Conservation (phyloP, 805 yeast species). For the Suhomyces xylopsoci region DNA sequence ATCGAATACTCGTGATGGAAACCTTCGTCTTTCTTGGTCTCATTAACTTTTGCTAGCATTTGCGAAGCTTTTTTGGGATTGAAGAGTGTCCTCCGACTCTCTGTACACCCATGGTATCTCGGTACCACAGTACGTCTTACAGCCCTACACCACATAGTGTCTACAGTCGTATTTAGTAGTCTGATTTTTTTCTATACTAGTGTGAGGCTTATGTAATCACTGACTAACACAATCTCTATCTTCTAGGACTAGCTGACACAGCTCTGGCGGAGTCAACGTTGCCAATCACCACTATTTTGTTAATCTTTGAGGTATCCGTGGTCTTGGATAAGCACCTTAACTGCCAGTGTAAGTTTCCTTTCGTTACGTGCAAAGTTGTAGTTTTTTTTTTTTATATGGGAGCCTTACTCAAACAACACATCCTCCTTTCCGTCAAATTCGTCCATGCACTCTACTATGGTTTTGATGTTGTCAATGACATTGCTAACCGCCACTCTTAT, state of each 20-base stretch:
- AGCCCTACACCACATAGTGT: not conserved
- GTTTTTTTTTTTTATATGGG: not conserved
- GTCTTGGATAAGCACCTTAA: not conserved
- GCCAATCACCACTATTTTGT: not conserved
- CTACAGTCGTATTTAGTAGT: not conserved
- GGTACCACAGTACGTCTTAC: not conserved
- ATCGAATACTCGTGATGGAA: constrained; percentile 43
- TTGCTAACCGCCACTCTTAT: constrained; percentile 83
- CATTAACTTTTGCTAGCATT: constrained; percentile 9
- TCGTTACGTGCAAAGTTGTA: no score
- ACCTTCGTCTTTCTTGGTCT: constrained; percentile 10
- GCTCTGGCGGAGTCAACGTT: not conserved
- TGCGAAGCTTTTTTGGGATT: constrained; percentile 14
- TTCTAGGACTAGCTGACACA: not conserved
- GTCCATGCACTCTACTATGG: constrained; percentile 77
- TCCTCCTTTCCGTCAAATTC: constrained; percentile 50
- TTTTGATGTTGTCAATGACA: constrained; percentile 70
- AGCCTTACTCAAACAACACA: constrained; percentile 13
- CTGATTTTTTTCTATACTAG: not conserved
- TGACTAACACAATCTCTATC: not conserved
- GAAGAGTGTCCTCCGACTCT: constrained; percentile 1
- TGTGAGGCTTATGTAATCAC: not conserved
- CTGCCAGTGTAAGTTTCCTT: not conserved
- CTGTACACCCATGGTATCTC: not conserved
- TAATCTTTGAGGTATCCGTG: not conserved